Percentiles rank a stretch among this genome's conserved stretches.
These are phyloP conservation scores for Dichotomocladium elegans DNA, from an alignment of 371 early-diverging fungal species.

Conservation along the genomic window DNA sequence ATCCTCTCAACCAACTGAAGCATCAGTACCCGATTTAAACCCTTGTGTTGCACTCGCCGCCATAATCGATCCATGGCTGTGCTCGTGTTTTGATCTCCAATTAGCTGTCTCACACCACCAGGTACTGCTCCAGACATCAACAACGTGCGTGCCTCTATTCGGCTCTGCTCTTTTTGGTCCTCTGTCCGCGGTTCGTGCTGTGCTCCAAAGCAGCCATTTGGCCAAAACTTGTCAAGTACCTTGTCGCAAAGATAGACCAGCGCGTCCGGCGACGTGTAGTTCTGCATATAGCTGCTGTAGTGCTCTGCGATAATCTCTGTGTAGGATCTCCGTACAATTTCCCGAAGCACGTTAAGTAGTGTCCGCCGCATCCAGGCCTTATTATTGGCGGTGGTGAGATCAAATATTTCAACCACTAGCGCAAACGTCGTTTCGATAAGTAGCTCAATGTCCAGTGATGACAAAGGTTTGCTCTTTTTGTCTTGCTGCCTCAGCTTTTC, in stretches of 20 bases:
- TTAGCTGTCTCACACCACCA: constrained; percentile 33
- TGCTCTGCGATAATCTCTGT: constrained; percentile 37
- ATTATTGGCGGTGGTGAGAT: constrained; percentile 40
- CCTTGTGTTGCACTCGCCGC: constrained; percentile 33
- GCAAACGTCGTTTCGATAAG: constrained; percentile 49
- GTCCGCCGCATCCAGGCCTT: constrained; percentile 47
- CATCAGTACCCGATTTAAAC: constrained; percentile 37
- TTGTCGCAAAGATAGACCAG: constrained; percentile 21
- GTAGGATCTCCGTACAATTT: constrained; percentile 46
- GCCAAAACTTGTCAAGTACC: constrained; percentile 34
- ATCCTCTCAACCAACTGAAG: constrained; percentile 41
- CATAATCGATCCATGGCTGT: constrained; percentile 48
- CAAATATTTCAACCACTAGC: constrained; percentile 41
- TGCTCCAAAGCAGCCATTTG: constrained; percentile 23
- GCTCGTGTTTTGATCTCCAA: constrained; percentile 46
- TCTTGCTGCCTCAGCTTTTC: background rate
- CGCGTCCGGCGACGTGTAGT: constrained; percentile 32
- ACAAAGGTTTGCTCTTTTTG: constrained; percentile 14
- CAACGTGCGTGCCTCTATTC: constrained; percentile 21
- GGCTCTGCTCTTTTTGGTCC: constrained; percentile 29
- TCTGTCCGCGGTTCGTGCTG: constrained; percentile 10
- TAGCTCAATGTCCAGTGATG: constrained; percentile 39
- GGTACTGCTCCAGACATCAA: constrained; percentile 36
- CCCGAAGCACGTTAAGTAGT: constrained; percentile 33
- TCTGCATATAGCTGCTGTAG: constrained; percentile 32